These are phyloP conservation scores for Acer campestre DNA, from an alignment of 345 rosid genomes.

Conservation along the genomic window DNA sequence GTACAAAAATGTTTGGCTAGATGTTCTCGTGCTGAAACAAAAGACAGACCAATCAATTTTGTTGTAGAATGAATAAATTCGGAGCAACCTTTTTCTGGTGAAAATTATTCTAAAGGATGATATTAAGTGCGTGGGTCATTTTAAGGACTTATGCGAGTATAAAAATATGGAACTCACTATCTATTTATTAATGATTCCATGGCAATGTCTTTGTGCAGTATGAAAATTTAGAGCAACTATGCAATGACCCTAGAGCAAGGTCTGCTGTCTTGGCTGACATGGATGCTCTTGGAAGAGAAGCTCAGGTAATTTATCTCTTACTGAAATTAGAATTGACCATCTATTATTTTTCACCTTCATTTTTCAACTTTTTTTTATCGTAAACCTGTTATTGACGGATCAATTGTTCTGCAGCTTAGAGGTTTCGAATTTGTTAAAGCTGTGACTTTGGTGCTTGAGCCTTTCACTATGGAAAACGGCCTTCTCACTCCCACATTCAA, in stretches of 20 bases:
- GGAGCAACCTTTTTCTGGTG: neutral
- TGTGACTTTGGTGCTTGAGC: slow-evolving; percentile 79
- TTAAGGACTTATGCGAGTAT: neutral
- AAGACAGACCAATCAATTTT: slow-evolving; percentile 4
- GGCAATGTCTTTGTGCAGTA: slow-evolving; percentile 41
- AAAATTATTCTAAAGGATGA: neutral
- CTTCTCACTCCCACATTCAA: slow-evolving; percentile 92
- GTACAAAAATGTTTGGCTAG: neutral
- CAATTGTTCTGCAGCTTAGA: slow-evolving; percentile 53
- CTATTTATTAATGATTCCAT: neutral
- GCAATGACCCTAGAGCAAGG: slow-evolving; percentile 66
- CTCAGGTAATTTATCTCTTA: slow-evolving; percentile 54
- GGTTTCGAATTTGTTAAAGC: slow-evolving; percentile 97
- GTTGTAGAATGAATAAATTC: slow-evolving; percentile 7
- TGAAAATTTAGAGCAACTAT: slow-evolving; percentile 62
- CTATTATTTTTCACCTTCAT: neutral
- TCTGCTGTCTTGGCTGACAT: slow-evolving; percentile 80
- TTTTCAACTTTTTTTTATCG: neutral
- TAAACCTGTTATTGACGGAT: neutral
- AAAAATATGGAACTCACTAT: neutral
- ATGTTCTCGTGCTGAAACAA: neutral
- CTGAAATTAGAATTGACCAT: slow-evolving; percentile 2
- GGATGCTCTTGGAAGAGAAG: slow-evolving; percentile 87
- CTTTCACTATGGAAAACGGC: slow-evolving; percentile 81
- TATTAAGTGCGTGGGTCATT: neutral